A percentile compares a stretch with the other conserved stretches of the same genome.
Conservation (phyloP, 768 basidiomycete species). For the Trichaptum fuscoviolaceum region DNA sequence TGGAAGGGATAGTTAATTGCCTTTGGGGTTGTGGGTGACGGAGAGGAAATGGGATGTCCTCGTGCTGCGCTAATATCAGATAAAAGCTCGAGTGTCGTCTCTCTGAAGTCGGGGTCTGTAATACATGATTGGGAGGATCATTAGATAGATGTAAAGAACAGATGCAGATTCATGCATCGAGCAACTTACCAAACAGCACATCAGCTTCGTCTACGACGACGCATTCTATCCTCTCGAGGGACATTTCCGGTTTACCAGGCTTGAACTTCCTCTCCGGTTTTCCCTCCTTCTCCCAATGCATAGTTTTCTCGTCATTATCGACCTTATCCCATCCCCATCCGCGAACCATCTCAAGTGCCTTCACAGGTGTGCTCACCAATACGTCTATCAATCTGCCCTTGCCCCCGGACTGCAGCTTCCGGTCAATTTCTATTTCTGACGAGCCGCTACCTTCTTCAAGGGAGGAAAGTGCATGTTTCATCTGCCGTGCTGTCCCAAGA, state of each 20-base stretch:
- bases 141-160: slow-evolving; percentile 2
- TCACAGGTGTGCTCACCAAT: slow-evolving; percentile 60
- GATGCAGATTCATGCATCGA: neutral
- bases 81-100: slow-evolving; percentile 63
- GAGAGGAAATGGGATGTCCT: slow-evolving; percentile 31
- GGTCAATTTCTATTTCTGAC: slow-evolving; percentile 20
- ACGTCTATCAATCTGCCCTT: slow-evolving; percentile 38
- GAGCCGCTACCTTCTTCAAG: slow-evolving; percentile 14
- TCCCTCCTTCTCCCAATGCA: slow-evolving; percentile 18
- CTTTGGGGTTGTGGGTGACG: slow-evolving; percentile 5
- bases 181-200: slow-evolving; percentile 71
- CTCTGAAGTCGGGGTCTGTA: slow-evolving; percentile 77
- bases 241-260: slow-evolving; percentile 50
- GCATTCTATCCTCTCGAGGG: slow-evolving; percentile 75
- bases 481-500: slow-evolving; percentile 40
- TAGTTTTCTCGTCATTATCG: slow-evolving; percentile 23
- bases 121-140: neutral
- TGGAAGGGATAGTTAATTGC: slow-evolving; percentile 63
- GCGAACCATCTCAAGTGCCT: slow-evolving; percentile 53
- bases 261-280: slow-evolving; percentile 26
- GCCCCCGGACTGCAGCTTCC: slow-evolving; percentile 15
- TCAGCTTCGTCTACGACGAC: slow-evolving; percentile 90
- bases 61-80: slow-evolving; percentile 64
- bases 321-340: slow-evolving; percentile 47
- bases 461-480: slow-evolving; percentile 31